Percentiles rank a stretch among this genome's conserved stretches.
phyloP scores from a whole-genome alignment of 768 basidiomycete species.

The Boletus patriciae region DNA sequence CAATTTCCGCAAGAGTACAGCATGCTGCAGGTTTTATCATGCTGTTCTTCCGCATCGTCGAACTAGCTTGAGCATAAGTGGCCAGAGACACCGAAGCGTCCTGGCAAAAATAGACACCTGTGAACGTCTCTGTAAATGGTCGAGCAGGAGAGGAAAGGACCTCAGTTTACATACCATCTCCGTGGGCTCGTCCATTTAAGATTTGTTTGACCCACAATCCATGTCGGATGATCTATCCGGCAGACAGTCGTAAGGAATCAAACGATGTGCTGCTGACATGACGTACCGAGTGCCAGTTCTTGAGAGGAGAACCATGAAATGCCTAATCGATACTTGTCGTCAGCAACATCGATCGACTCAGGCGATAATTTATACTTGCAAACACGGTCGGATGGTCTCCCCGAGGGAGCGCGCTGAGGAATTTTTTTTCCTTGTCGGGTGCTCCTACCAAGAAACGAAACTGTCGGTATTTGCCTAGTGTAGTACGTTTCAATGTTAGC shows the following conservation, averaged over 20 bases:
- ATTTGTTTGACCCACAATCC: slow-evolving; percentile 63
- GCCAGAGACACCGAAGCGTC: slow-evolving; percentile 52
- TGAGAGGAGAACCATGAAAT: slow-evolving; percentile 65
- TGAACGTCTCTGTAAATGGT: not conserved
- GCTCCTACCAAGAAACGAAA: slow-evolving; percentile 71
- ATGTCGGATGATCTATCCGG: slow-evolving; percentile 61
- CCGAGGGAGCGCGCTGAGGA: slow-evolving; percentile 47
- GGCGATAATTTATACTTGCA: not conserved
- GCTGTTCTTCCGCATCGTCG: slow-evolving; percentile 51
- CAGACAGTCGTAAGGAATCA: not conserved
- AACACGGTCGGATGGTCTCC: slow-evolving; percentile 30
- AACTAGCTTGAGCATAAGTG: slow-evolving; percentile 30
- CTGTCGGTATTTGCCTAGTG: slow-evolving; percentile 38
- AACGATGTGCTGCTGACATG: not conserved
- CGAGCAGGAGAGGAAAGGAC: not conserved
- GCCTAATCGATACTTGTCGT: slow-evolving; percentile 40
- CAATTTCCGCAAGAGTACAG: slow-evolving; percentile 62
- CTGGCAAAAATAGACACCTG: slow-evolving; percentile 69
- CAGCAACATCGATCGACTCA: not conserved
- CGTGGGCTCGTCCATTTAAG: slow-evolving; percentile 60
- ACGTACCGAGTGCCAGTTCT: slow-evolving; percentile 70
- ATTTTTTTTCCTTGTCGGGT: slow-evolving; percentile 70
- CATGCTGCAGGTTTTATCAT: slow-evolving; percentile 46
- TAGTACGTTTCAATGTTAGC: not conserved
- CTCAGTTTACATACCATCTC: slow-evolving; percentile 48